A percentile compares a stretch with the other conserved stretches of the same genome.
These are phyloP conservation scores for Lippia alba DNA, from an alignment of 305 asterid species.

Conservation along the genomic window DNA sequence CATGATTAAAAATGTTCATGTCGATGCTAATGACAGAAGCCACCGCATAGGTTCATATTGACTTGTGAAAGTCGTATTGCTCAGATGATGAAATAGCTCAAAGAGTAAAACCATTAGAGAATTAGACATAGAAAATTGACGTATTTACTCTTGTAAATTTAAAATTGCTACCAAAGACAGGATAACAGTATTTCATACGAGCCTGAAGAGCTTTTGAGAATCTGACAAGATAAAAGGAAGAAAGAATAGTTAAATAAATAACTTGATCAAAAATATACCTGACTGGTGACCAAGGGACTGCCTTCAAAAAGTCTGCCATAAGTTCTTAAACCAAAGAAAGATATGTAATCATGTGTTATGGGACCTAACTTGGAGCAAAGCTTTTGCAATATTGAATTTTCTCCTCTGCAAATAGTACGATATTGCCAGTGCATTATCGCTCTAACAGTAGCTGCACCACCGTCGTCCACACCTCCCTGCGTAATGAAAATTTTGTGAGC, in stretches of 20 bases:
- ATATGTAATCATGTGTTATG: conserved; percentile 66
- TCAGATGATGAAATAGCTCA: conserved; percentile 10
- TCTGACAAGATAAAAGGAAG: not conserved
- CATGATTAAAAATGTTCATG: conserved; percentile 19
- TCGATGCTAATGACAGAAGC: conserved; percentile 6
- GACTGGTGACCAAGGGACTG: conserved; percentile 83
- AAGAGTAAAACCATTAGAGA: not conserved
- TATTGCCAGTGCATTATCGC: conserved; percentile 99
- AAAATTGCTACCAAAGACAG: not conserved
- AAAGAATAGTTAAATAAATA: conserved; percentile 8
- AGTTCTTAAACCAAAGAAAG: conserved; percentile 89
- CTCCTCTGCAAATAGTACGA: conserved; percentile 85
- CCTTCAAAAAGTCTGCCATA: conserved; percentile 71
- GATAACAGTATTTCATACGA: not conserved
- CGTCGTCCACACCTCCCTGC: conserved; percentile 95
- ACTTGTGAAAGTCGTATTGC: conserved; percentile 6
- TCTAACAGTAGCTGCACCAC: conserved; percentile 96
- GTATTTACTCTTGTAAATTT: not conserved
- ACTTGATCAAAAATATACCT: conserved; percentile 53
- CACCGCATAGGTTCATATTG: conserved; percentile 15
- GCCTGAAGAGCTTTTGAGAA: not conserved
- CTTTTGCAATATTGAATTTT: conserved; percentile 77
- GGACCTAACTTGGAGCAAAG: conserved; percentile 77
- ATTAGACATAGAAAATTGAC: not conserved
- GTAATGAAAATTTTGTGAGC: conserved; percentile 27